Percentiles rank a stretch among this genome's conserved stretches.
Evolutionary conservation across 495 filamentous ascomycete species (phyloP).

Genomic region (Trichodelitschia bisporula): DNA sequence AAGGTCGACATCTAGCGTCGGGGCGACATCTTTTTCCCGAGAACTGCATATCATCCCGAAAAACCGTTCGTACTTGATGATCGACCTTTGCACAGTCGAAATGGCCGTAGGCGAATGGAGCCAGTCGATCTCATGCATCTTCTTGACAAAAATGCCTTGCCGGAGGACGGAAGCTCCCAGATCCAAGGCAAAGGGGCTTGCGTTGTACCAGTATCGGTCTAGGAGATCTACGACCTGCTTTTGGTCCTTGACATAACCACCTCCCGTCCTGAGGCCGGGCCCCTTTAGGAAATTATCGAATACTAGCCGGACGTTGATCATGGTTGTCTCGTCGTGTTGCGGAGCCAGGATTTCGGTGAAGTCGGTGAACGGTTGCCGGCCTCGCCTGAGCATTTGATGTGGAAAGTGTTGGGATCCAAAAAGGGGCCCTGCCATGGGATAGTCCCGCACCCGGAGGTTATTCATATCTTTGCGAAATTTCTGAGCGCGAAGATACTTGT

Average conservation of each 20-base stretch:
- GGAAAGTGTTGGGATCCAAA: background rate
- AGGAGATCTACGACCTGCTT: slow-evolving; percentile 47
- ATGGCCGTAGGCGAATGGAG: slow-evolving; percentile 37
- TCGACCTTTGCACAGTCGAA: slow-evolving; percentile 39
- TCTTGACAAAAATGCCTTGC: slow-evolving; percentile 56
- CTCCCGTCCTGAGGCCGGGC: slow-evolving; percentile 4
- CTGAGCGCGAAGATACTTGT: slow-evolving; percentile 25
- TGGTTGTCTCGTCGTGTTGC: background rate
- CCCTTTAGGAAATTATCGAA: background rate
- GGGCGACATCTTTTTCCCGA: no score
- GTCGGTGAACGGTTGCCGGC: background rate
- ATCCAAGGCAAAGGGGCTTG: slow-evolving; percentile 43
- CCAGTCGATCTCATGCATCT: slow-evolving; percentile 64
- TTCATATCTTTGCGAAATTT: slow-evolving; percentile 32
- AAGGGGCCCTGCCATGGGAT: slow-evolving; percentile 43
- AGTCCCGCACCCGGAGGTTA: slow-evolving; percentile 15
- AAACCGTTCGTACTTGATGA: slow-evolving; percentile 48
- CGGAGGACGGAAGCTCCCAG: slow-evolving; percentile 58
- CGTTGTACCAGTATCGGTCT: slow-evolving; percentile 58
- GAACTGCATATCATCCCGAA: slow-evolving; percentile 37
- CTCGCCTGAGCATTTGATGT: background rate
- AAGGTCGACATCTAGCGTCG: slow-evolving; percentile 71
- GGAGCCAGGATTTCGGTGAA: no score
- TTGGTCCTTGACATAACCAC: slow-evolving; percentile 12
- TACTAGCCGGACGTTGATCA: background rate